These are phyloP conservation scores for Boletus semigastroideus DNA, from an alignment of 1,284 basidiomycete species.

Conservation along the genomic window DNA sequence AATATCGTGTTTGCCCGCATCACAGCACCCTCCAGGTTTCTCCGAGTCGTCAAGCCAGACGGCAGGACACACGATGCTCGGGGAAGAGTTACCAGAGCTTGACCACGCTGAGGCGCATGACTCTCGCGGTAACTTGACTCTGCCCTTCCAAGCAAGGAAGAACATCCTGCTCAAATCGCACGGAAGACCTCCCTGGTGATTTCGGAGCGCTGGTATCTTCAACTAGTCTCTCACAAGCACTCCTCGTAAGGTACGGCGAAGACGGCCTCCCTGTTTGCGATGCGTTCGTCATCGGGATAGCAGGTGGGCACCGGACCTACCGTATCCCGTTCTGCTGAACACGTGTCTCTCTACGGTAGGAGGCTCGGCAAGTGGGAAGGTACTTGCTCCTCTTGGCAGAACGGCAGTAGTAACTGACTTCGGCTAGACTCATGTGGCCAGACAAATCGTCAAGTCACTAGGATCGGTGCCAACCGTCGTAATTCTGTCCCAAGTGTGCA, in stretches of 20 bases:
- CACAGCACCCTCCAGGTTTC: slow-evolving; percentile 3
- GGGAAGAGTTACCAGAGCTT: slow-evolving; percentile 28
- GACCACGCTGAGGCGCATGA: slow-evolving; percentile 22
- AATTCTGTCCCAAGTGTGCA: slow-evolving; percentile 77
- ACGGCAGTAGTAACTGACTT: slow-evolving; percentile 16
- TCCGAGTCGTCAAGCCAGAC: background rate
- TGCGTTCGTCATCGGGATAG: slow-evolving; percentile 93
- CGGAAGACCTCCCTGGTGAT: slow-evolving; percentile 77
- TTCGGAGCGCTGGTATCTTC: slow-evolving; percentile 9
- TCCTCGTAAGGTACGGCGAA: slow-evolving; percentile 63
- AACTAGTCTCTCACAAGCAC: slow-evolving; percentile 11
- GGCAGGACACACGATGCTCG: slow-evolving; percentile 22
- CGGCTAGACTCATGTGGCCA: slow-evolving; percentile 84
- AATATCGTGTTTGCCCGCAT: slow-evolving; percentile 26
- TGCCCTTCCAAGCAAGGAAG: slow-evolving; percentile 44
- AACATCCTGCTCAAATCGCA: slow-evolving; percentile 84
- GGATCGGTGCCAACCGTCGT: slow-evolving; percentile 87
- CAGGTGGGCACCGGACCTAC: slow-evolving; percentile 60
- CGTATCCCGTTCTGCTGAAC: slow-evolving; percentile 29
- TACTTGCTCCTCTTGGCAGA: background rate
- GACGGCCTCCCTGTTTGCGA: slow-evolving; percentile 67
- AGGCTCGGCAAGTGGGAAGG: slow-evolving; percentile 93
- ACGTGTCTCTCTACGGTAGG: slow-evolving; percentile 42
- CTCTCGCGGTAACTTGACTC: slow-evolving; percentile 15
- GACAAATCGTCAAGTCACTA: slow-evolving; percentile 79